These are phyloP conservation scores for Rhizopus arrhizus DNA, from an alignment of 371 early-diverging fungal genomes.

Conservation along the genomic window DNA sequence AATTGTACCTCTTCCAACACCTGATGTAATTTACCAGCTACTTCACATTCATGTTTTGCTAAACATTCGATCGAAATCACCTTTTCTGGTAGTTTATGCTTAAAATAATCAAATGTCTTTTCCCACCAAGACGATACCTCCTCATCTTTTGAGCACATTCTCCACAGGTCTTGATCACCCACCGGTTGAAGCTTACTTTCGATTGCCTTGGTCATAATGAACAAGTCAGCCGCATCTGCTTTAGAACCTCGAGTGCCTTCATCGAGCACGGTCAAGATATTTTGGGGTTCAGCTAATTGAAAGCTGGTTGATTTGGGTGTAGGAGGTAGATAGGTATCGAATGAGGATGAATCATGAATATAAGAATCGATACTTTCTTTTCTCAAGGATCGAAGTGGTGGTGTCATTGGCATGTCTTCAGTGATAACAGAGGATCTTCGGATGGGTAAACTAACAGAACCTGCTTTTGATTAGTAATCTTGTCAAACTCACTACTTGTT, in stretches of 20 bases:
- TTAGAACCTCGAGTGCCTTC: slow-evolving; percentile 5
- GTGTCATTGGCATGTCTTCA: slow-evolving; percentile 35
- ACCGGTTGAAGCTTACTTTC: slow-evolving; percentile 3
- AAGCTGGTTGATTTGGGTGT: slow-evolving; percentile 38
- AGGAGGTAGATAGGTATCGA: slow-evolving; percentile 20
- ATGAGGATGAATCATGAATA: slow-evolving; percentile 28
- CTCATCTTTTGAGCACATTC: slow-evolving; percentile 18
- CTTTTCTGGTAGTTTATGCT: slow-evolving; percentile 19
- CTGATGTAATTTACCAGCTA: slow-evolving; percentile 33
- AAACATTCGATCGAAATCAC: slow-evolving; percentile 26
- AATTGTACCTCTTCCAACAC: slow-evolving; percentile 26
- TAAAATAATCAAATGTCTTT: slow-evolving; percentile 11
- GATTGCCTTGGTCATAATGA: slow-evolving; percentile 23
- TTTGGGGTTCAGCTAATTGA: slow-evolving; percentile 6
- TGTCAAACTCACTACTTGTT: too few species aligned
- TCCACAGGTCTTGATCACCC: slow-evolving; percentile 9
- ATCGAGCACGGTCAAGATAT: not conserved
- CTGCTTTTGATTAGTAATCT: not conserved
- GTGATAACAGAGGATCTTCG: slow-evolving; percentile 21
- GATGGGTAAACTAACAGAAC: slow-evolving; percentile 23
- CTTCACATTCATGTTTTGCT: slow-evolving; percentile 28
- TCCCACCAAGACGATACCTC: slow-evolving; percentile 12
- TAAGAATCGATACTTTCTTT: slow-evolving; percentile 19
- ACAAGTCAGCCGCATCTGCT: slow-evolving; percentile 24
- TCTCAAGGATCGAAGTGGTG: slow-evolving; percentile 22